Base-by-base conservation (phyloP, 768 basidiomycete genomes). In the Pholiota molesta region DNA sequence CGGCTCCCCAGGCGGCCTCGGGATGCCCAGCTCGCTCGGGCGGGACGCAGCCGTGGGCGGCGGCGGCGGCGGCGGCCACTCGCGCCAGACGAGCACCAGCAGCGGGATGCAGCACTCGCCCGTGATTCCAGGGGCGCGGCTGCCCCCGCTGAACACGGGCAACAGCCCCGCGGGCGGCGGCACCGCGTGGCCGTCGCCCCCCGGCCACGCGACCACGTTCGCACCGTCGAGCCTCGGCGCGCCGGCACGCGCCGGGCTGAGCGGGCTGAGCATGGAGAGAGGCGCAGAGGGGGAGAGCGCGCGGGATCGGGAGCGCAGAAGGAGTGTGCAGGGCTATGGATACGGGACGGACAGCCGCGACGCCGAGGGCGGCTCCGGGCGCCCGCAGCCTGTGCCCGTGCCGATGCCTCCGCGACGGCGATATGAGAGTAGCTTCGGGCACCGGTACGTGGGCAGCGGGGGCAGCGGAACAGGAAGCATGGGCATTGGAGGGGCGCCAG, bases 361-460 rank as follows among this genome's bases (percentile, higher is more conserved):
- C 51, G 26, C 26, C 40, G 45, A 40, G 60, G 51, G 60, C 56
- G 35, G n/a, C 61, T n/a, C 31, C 26, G 23, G 49, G 55, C 29
- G 56, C 63, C 52, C 58, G 47, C 23, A 47, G 62, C 58, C 56
- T 31, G 57, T 60, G 7, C 64, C 67, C 13, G 67, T 72, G 58
- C 61, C 68, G 21, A 66, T 72, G 57, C 75, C 75, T 11, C 58
- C 68, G 29, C 77, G 86, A 40, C 90, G 89, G 72, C 78, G 90
- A 7, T 94, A 92, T 75, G 90, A 88, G 49, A 91, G 89, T 65
- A 90, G 86, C 62, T 94, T 94, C 70, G 86, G 88, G 10, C 86
- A 92, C 71, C 81, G 91, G 47, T 90, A 90, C 70, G 75, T 72
- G 1, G 67, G 69, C 29, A 58, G 57, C 23, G 47, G 31, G n/a